A percentile compares a stretch with the other conserved stretches of the same genome.
These are phyloP conservation scores for Gastrolobium bilobum DNA, from an alignment of 306 rosid species.

Conservation along the genomic window DNA sequence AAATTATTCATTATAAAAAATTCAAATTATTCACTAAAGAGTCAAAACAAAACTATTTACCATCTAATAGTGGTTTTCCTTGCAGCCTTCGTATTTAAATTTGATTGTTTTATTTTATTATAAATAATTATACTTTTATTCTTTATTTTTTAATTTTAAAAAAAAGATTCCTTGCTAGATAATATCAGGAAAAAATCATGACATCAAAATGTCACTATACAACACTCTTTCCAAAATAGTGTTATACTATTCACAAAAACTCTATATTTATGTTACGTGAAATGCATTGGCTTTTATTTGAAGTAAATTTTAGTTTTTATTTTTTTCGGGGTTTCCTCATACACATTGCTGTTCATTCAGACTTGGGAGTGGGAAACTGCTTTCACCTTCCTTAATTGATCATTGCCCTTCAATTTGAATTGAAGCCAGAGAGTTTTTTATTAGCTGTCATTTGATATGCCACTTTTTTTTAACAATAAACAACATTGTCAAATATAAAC, in stretches of 20 bases:
- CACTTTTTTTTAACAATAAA: constrained; percentile 29
- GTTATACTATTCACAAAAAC: background rate
- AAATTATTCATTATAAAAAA: too few species aligned
- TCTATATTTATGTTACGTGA: background rate
- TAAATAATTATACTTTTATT: too few species aligned
- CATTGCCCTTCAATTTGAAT: constrained; percentile 42
- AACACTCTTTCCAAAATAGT: background rate
- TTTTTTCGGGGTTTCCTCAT: background rate
- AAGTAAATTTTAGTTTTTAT: background rate
- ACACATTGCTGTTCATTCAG: constrained; percentile 6
- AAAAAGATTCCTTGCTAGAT: background rate
- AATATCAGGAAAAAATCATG: background rate
- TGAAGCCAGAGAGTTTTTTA: constrained; percentile 30
- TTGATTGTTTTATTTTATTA: too few species aligned
- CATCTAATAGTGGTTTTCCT: too few species aligned
- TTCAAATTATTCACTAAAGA: too few species aligned
- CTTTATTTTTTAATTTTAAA: too few species aligned
- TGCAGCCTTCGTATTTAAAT: too few species aligned
- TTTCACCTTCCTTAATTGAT: constrained; percentile 32
- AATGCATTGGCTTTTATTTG: background rate
- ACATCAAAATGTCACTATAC: background rate
- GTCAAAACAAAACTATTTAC: too few species aligned
- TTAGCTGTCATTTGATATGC: constrained; percentile 44
- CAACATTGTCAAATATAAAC: constrained; percentile 35
- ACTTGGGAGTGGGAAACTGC: constrained; percentile 5